Evolutionary conservation across 192 early-diverging fungal genomes (phyloP).

Genomic region (Lobulomyces angularis): DNA sequence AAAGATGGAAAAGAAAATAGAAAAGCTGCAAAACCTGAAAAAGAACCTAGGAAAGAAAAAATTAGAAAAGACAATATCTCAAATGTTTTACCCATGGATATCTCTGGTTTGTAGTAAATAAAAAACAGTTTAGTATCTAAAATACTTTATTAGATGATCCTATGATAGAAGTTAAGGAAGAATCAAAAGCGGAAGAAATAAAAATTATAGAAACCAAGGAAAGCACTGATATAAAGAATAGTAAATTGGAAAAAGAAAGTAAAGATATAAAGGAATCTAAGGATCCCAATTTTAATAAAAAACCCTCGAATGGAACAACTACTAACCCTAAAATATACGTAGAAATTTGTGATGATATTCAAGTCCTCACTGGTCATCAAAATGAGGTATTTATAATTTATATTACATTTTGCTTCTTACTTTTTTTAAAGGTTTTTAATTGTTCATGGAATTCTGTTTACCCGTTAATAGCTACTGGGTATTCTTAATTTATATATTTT

Average conservation of each 20-base stretch:
- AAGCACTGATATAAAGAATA: constrained; percentile 31
- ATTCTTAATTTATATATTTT: constrained; percentile 8
- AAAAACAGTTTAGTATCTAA: no score
- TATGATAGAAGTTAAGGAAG: no score
- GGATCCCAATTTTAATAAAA: constrained; percentile 8
- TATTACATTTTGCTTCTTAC: neutral
- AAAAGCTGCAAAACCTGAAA: constrained; percentile 16
- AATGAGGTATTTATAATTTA: constrained; percentile 1
- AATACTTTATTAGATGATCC: no score
- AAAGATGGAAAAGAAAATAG: no score
- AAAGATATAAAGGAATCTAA: constrained; percentile 17
- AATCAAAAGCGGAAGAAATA: no score
- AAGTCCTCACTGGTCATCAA: constrained; percentile 4
- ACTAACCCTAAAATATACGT: constrained; percentile 18
- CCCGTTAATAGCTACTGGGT: constrained; percentile 73
- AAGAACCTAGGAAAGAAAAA: constrained; percentile 24
- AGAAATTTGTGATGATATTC: constrained; percentile 9
- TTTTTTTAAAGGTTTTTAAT: constrained; percentile 13
- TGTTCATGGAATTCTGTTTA: constrained; percentile 68
- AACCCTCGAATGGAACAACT: constrained; percentile 20
- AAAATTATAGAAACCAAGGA: constrained; percentile 33
- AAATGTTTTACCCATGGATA: no score
- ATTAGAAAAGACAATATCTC: constrained; percentile 1
- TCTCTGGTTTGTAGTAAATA: no score
- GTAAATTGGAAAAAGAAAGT: constrained; percentile 32